Evolutionary conservation across 169 alveolate species (phyloP).

Genomic region (Prorocentrum cordatum): DNA sequence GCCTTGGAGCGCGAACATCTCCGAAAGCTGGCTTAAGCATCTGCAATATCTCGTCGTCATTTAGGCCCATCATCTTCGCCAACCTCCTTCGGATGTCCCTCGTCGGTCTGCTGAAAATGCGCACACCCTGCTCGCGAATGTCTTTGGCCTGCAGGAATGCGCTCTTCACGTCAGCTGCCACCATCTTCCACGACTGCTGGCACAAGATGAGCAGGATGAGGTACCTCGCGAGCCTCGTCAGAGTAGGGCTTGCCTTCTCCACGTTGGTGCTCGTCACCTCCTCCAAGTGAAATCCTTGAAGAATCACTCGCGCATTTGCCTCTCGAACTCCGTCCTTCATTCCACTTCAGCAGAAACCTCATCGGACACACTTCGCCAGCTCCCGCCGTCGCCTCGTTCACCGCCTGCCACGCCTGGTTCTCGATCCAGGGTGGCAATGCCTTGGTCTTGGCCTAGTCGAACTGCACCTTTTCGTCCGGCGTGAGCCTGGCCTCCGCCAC

Average conservation of each 20-base stretch:
- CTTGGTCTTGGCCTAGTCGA: too few species aligned
- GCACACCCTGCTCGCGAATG: not conserved
- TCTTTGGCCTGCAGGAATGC: not conserved
- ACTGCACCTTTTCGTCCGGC: too few species aligned
- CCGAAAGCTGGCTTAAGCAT: conserved; percentile 13
- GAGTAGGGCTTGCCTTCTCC: not conserved
- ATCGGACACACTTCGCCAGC: too few species aligned
- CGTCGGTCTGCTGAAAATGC: not conserved
- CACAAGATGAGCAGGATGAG: not conserved
- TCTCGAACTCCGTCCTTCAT: not conserved
- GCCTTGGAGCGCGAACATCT: not conserved
- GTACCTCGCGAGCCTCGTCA: not conserved
- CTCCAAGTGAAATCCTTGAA: not conserved
- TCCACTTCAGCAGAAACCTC: not conserved
- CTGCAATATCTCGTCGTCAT: not conserved
- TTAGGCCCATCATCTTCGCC: not conserved
- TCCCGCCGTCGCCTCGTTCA: too few species aligned
- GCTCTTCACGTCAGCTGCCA: not conserved
- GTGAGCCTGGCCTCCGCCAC: too few species aligned
- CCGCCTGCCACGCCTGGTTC: too few species aligned
- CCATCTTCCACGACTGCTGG: not conserved
- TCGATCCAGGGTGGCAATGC: too few species aligned
- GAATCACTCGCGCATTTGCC: conserved; percentile 4
- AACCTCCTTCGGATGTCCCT: not conserved
- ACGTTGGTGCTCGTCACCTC: not conserved